Evolutionary conservation across 495 filamentous ascomycete genomes (phyloP).

Genomic region (Trichoderma reesei): DNA sequence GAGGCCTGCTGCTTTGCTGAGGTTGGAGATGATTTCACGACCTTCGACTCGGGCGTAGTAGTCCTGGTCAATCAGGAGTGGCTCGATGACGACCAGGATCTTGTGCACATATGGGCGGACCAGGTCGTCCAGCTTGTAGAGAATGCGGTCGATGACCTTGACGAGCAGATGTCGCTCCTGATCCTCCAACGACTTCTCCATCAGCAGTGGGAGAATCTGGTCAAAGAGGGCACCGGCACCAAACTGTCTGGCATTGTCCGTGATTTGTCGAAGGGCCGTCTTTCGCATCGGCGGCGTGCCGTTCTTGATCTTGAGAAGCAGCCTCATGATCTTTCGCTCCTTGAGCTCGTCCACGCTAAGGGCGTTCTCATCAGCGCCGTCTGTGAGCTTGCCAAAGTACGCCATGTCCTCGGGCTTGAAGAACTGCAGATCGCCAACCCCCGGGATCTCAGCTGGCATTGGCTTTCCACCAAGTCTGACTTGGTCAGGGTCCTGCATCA

Average conservation of each 20-base stretch:
- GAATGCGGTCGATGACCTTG: slow-evolving; percentile 96
- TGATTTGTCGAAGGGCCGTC: slow-evolving; percentile 95
- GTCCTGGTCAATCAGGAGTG: slow-evolving; percentile 96
- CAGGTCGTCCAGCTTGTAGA: slow-evolving; percentile 97
- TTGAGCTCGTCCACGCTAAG: slow-evolving; percentile 93
- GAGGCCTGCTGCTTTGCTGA: slow-evolving; percentile 92
- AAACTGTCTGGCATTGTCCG: slow-evolving; percentile 95
- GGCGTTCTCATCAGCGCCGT: slow-evolving; percentile 84
- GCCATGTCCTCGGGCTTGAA: slow-evolving; percentile 99
- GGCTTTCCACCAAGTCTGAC: slow-evolving; percentile 74
- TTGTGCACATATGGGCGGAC: slow-evolving; percentile 97
- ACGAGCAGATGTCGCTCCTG: slow-evolving; percentile 97
- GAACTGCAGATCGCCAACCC: slow-evolving; percentile 94
- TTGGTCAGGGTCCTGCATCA: slow-evolving; percentile 93
- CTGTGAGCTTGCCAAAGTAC: slow-evolving; percentile 96
- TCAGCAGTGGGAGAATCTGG: slow-evolving; percentile 91
- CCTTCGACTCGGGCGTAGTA: slow-evolving; percentile 98
- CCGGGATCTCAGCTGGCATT: slow-evolving; percentile 92
- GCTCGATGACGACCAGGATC: slow-evolving; percentile 98
- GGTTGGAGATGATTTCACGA: slow-evolving; percentile 96
- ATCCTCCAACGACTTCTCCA: slow-evolving; percentile 98
- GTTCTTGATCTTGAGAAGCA: slow-evolving; percentile 98
- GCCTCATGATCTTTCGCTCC: slow-evolving; percentile 95
- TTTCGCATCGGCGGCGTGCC: slow-evolving; percentile 98
- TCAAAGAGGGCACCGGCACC: slow-evolving; percentile 93